These are phyloP conservation scores for Sesbania bispinosa DNA, from an alignment of 306 rosid genomes.

Conservation along the genomic window DNA sequence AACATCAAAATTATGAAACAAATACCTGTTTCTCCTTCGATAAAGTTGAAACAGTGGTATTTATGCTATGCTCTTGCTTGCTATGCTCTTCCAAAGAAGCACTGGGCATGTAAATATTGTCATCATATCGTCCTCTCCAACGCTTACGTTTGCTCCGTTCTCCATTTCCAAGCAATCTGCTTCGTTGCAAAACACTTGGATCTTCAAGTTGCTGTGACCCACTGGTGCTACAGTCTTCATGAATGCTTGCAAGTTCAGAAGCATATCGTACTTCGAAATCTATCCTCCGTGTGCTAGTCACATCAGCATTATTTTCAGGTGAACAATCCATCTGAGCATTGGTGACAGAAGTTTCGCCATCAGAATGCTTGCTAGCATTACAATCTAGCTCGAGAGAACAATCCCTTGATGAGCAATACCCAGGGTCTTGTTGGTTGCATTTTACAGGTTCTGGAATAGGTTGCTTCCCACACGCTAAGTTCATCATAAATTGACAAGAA, in stretches of 20 bases:
- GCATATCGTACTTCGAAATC: constrained; percentile 72
- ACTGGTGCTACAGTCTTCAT: constrained; percentile 96
- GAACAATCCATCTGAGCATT: constrained; percentile 56
- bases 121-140: constrained; percentile 92
- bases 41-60: constrained; percentile 30
- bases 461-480: constrained; percentile 47
- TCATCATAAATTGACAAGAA: constrained; percentile 27
- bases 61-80: constrained; percentile 56
- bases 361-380: constrained; percentile 67
- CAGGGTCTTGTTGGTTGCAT: constrained; percentile 49
- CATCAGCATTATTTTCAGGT: constrained; percentile 77
- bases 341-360: constrained; percentile 76
- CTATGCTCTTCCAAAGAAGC: constrained; percentile 46
- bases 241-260: constrained; percentile 52
- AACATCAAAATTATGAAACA: constrained; percentile 4
- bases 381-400: constrained; percentile 60
- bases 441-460: constrained; percentile 46
- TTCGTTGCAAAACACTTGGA: constrained; percentile 49
- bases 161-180: constrained; percentile 55
- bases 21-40: constrained; percentile 77
- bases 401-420: constrained; percentile 57
- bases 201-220: constrained; percentile 64
- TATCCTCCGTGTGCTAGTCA: constrained; percentile 55
- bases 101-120: constrained; percentile 38
- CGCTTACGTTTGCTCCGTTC: constrained; percentile 93